A percentile compares a stretch with the other conserved stretches of the same genome.
Conservation (phyloP, 2,329 filamentous ascomycete genomes). For the Lasiodiplodia hormozganensis region DNA sequence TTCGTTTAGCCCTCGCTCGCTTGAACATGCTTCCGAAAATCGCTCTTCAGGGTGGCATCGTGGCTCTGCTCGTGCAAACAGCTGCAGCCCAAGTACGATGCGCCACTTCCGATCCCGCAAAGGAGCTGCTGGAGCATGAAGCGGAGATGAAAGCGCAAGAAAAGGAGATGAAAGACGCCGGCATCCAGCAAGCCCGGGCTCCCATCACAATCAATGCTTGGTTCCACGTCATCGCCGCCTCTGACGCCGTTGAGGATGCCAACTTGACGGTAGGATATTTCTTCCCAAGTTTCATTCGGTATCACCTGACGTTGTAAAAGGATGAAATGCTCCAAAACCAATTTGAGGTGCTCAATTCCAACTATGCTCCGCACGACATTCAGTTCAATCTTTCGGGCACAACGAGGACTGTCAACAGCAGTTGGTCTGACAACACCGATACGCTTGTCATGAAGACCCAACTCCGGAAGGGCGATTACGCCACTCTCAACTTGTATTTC, state of each 20-base stretch:
- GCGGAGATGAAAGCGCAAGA: neutral
- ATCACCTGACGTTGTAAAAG: neutral
- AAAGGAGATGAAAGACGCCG: neutral
- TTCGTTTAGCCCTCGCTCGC: no score
- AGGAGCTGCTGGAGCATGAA: neutral
- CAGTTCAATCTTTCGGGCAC: conserved; percentile 7
- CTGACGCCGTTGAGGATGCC: neutral
- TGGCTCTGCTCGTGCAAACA: neutral
- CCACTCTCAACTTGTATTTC: conserved; percentile 40
- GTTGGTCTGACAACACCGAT: conserved; percentile 15
- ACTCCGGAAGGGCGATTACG: conserved; percentile 37
- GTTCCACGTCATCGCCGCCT: conserved; percentile 12
- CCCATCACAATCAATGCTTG: conserved; percentile 12
- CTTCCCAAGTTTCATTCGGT: no score
- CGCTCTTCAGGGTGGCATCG: neutral
- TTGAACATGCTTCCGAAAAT: neutral
- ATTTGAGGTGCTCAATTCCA: neutral
- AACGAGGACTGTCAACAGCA: conserved; percentile 7
- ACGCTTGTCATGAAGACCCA: conserved; percentile 31
- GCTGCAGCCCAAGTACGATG: neutral
- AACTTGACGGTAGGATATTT: neutral
- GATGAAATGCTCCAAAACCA: conserved; percentile 5
- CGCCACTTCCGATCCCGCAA: neutral
- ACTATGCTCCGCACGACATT: conserved; percentile 16
- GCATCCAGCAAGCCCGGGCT: neutral